phyloP scores from a whole-genome alignment of 2,329 filamentous ascomycete species.

The Bisporella sp. region DNA sequence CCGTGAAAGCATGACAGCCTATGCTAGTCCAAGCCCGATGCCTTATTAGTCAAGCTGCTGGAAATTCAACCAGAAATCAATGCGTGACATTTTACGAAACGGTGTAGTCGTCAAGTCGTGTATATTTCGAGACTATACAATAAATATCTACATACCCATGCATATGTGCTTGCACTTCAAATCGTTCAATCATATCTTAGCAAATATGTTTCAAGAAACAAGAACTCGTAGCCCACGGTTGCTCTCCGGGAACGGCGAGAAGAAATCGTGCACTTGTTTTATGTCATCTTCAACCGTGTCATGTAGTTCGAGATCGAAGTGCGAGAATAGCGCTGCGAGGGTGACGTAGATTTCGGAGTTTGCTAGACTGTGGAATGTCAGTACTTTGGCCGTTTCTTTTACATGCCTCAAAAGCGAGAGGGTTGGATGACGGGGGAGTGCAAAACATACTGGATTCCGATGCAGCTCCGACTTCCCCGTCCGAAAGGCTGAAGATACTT shows the following conservation, averaged over 20 bases:
- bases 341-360: constrained; percentile 10
- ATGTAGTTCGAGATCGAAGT: constrained; percentile 9
- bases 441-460: constrained; percentile 6
- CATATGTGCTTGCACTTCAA: no score
- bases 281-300: constrained; percentile 9
- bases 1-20: no score
- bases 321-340: constrained; percentile 9
- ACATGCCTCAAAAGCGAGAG: no score
- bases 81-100: no score
- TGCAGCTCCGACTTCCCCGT: constrained; percentile 7
- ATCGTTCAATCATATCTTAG: neutral
- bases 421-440: neutral
- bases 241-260: constrained; percentile 7
- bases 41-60: no score
- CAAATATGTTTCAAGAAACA: neutral
- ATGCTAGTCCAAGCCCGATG: no score
- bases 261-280: constrained; percentile 12
- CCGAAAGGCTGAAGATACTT: constrained; percentile 28
- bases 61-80: no score
- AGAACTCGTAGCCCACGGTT: constrained; percentile 6
- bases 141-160: no score
- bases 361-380: constrained; percentile 10
- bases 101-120: no score
- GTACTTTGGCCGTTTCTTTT: neutral
- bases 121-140: no score